These are phyloP conservation scores for Thermothelomyces thermophilus DNA, from an alignment of 2,329 filamentous ascomycete species.

Conservation along the genomic window DNA sequence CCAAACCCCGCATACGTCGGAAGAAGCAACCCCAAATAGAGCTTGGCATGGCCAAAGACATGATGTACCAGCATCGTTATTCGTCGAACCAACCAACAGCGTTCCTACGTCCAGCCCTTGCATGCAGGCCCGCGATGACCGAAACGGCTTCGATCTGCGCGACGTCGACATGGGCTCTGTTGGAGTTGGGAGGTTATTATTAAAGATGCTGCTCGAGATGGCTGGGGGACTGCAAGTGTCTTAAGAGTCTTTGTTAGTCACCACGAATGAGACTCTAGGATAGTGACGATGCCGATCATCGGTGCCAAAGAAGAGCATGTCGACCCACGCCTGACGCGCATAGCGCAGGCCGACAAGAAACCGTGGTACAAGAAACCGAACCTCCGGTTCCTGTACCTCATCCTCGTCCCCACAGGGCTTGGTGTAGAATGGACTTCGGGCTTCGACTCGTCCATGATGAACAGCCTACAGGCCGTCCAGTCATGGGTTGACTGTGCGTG, in stretches of 20 bases:
- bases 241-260: no score
- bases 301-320: constrained; percentile 31
- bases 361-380: constrained; percentile 38
- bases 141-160: no score
- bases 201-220: background rate
- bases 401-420: constrained; percentile 35
- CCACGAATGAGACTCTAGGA: background rate
- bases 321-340: constrained; percentile 31
- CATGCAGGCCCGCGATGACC: background rate
- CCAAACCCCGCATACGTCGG: constrained; percentile 17
- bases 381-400: constrained; percentile 34
- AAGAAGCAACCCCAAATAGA: constrained; percentile 20
- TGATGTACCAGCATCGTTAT: background rate
- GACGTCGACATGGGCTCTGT: background rate
- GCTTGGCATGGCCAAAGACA: constrained; percentile 10
- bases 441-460: constrained; percentile 40
- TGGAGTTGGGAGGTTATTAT: background rate
- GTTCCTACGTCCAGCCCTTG: background rate
- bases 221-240: background rate
- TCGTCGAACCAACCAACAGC: background rate
- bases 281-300: constrained; percentile 27
- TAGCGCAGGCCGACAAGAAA: constrained; percentile 31
- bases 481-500: constrained; percentile 34
- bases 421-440: constrained; percentile 40
- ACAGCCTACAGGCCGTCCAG: constrained; percentile 35